A percentile compares a stretch with the other conserved stretches of the same genome.
These are phyloP conservation scores for Neurospora intermedia DNA, from an alignment of 495 filamentous ascomycete species.

Conservation along the genomic window DNA sequence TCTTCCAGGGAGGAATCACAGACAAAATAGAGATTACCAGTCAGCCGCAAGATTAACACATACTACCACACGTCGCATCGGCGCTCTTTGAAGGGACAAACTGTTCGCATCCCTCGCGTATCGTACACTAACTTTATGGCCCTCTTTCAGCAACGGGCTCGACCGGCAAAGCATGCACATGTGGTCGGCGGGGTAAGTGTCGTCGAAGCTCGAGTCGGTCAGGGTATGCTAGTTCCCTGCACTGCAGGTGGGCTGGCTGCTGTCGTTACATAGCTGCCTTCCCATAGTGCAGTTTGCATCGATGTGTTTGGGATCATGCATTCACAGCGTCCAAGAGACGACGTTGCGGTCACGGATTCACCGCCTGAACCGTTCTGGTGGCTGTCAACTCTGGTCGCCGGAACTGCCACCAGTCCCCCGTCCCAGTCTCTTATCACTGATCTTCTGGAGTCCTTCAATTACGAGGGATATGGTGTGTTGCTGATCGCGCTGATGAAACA, in stretches of 20 bases:
- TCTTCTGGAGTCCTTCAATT: background rate
- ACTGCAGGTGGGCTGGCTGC: background rate
- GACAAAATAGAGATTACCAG: background rate
- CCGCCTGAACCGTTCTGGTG: background rate
- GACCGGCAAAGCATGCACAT: background rate
- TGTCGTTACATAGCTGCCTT: background rate
- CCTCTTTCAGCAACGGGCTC: background rate
- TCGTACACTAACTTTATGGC: background rate
- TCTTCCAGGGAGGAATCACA: background rate
- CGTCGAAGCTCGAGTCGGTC: background rate
- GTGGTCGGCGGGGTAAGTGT: background rate
- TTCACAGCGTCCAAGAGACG: background rate
- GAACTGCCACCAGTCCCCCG: background rate
- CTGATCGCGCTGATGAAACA: background rate
- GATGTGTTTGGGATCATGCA: background rate
- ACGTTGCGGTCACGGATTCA: background rate
- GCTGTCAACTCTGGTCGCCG: background rate
- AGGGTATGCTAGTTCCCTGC: background rate
- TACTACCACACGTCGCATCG: background rate
- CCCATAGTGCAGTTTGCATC: background rate
- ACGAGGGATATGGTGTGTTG: background rate
- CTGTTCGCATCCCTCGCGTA: background rate
- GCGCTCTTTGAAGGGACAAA: background rate
- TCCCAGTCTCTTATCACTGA: background rate
- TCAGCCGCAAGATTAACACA: background rate